phyloP scores from a whole-genome alignment of 768 basidiomycete species.

The Cytidiella melzeri region DNA sequence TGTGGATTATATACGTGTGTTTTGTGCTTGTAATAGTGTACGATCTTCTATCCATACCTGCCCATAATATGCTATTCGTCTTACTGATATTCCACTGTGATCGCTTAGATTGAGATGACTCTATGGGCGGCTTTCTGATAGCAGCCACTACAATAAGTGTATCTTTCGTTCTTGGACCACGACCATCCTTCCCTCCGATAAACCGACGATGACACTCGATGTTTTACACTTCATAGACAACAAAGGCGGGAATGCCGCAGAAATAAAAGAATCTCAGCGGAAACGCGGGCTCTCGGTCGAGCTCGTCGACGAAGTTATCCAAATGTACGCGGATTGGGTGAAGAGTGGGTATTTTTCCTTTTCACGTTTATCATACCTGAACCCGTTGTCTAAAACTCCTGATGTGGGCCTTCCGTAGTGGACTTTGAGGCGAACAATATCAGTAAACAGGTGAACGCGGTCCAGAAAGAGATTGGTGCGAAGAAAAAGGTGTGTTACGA shows the following conservation, averaged over 20 bases:
- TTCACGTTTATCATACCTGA: neutral
- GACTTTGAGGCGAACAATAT: constrained; percentile 78
- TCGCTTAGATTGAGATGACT: neutral
- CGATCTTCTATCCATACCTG: too few species aligned
- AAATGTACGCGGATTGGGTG: constrained; percentile 90
- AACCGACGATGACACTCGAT: constrained; percentile 93
- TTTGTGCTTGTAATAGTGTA: neutral
- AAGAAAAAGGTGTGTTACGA: constrained; percentile 75
- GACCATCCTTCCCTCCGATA: too few species aligned
- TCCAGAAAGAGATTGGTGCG: constrained; percentile 90
- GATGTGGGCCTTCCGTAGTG: constrained; percentile 62
- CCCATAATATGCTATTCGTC: too few species aligned
- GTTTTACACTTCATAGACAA: constrained; percentile 72
- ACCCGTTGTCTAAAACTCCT: neutral
- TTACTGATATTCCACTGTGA: too few species aligned
- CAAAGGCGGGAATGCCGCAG: constrained; percentile 89
- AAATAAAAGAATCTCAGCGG: constrained; percentile 87
- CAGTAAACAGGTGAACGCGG: constrained; percentile 77
- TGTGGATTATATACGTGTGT: neutral
- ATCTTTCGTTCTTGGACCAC: too few species aligned
- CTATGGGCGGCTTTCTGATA: neutral
- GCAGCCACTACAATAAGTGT: too few species aligned
- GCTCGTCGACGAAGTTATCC: constrained; percentile 89
- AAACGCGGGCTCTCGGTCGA: constrained; percentile 87
- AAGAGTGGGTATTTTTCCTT: constrained; percentile 78